A percentile compares a stretch with the other conserved stretches of the same genome.
phyloP scores from a whole-genome alignment of 345 rosid species.

The Clausena lansium region DNA sequence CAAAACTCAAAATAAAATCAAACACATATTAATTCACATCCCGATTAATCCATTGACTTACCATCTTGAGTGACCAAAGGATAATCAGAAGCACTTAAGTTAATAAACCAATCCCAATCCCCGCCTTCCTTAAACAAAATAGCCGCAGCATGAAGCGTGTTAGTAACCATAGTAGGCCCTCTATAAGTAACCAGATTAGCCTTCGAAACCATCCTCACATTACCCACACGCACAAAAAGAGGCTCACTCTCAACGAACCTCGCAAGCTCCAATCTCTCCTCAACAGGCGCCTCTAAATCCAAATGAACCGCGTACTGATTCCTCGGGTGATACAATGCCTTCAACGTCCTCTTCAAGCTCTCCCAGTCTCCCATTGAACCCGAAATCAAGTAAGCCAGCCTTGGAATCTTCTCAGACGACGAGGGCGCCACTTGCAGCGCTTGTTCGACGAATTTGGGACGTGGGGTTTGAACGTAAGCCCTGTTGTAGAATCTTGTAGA shows the following conservation, averaged over 20 bases:
- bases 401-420: constrained; percentile 39
- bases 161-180: constrained; percentile 93
- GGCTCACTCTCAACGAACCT: constrained; percentile 43
- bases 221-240: constrained; percentile 55
- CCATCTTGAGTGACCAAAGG: constrained; percentile 94
- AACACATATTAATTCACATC: background rate
- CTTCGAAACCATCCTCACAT: constrained; percentile 65
- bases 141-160: constrained; percentile 85
- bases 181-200: constrained; percentile 84
- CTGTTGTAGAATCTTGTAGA: constrained; percentile 27
- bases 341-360: constrained; percentile 66
- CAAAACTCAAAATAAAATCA: background rate
- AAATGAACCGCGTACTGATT: constrained; percentile 77
- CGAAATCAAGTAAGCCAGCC: constrained; percentile 72
- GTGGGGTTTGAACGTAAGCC: background rate
- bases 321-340: constrained; percentile 86
- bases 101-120: constrained; percentile 94
- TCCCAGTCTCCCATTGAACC: constrained; percentile 78
- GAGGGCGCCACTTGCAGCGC: constrained; percentile 27
- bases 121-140: constrained; percentile 72
- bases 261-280: constrained; percentile 70
- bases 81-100: constrained; percentile 91
- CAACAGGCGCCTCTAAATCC: constrained; percentile 73
- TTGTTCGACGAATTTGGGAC: constrained; percentile 53
- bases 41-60: constrained; percentile 20